phyloP scores from a whole-genome alignment of 2,329 filamentous ascomycete genomes.

The Fusarium marasasianum region DNA sequence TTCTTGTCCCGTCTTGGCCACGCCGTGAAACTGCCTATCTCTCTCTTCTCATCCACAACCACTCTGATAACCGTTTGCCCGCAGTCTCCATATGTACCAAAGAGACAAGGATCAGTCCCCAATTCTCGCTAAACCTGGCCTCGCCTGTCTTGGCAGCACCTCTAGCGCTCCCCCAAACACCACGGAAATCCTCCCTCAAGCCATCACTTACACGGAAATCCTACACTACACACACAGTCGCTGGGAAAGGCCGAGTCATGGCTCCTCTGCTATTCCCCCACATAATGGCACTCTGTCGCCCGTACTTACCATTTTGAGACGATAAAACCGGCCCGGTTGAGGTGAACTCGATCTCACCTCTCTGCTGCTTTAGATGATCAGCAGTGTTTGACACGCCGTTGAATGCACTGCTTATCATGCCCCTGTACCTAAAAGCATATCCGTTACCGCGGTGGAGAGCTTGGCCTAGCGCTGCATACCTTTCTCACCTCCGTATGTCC shows the following conservation, averaged over 20 bases:
- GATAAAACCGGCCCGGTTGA: constrained; percentile 30
- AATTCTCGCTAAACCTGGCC: constrained; percentile 12
- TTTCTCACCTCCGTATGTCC: constrained; percentile 2
- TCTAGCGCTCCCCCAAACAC: constrained; percentile 24
- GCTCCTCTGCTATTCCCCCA: constrained; percentile 33
- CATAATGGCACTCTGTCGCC: constrained; percentile 29
- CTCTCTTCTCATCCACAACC: not conserved
- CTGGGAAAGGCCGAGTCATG: constrained; percentile 39
- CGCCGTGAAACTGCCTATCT: constrained; percentile 35
- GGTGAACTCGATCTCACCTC: constrained; percentile 7
- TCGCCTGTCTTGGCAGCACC: constrained; percentile 22
- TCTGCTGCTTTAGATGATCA: not conserved
- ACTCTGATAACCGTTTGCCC: constrained; percentile 23
- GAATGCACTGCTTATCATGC: constrained; percentile 34
- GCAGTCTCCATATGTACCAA: not conserved
- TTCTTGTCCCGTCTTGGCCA: constrained; percentile 8
- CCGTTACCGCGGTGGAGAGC: constrained; percentile 30
- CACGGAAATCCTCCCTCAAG: constrained; percentile 1
- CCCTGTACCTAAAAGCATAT: constrained; percentile 27
- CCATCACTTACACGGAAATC: constrained; percentile 11
- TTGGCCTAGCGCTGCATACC: constrained; percentile 13
- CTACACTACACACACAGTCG: constrained; percentile 1
- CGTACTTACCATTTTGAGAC: constrained; percentile 18
- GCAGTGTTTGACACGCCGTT: not conserved
- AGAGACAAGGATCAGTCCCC: not conserved